These are phyloP conservation scores for Myxozyma sirexii DNA, from an alignment of 805 yeast species.

Conservation along the genomic window DNA sequence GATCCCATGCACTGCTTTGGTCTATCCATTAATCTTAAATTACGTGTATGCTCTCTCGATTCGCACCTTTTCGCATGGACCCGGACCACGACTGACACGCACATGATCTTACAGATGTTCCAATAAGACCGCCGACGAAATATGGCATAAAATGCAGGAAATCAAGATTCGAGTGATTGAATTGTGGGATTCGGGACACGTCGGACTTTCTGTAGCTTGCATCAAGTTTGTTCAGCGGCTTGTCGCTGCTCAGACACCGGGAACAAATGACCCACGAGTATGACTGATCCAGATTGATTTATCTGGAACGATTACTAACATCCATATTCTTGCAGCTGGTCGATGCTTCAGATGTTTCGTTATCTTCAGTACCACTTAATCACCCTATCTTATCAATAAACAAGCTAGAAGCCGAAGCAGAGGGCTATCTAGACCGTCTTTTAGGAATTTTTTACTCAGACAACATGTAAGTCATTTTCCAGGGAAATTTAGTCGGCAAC, in stretches of 20 bases:
- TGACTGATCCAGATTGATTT: background rate
- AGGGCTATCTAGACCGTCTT: slow-evolving; percentile 65
- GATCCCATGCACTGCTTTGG: slow-evolving; percentile 47
- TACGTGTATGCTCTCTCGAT: slow-evolving; percentile 40
- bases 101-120: slow-evolving; percentile 38
- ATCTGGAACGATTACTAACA: background rate
- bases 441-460: slow-evolving; percentile 60
- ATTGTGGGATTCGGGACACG: slow-evolving; percentile 53
- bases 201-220: slow-evolving; percentile 67
- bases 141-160: slow-evolving; percentile 60
- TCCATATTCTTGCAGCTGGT: slow-evolving; percentile 14
- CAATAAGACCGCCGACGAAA: slow-evolving; percentile 42
- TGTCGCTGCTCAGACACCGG: slow-evolving; percentile 56
- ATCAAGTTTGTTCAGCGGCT: slow-evolving; percentile 69
- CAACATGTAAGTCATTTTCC: slow-evolving; percentile 44
- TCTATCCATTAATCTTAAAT: slow-evolving; percentile 53
- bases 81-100: background rate
- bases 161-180: slow-evolving; percentile 63
- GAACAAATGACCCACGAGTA: slow-evolving; percentile 43
- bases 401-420: slow-evolving; percentile 70
- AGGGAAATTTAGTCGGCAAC: background rate
- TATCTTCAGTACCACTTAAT: slow-evolving; percentile 53
- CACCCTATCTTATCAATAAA: slow-evolving; percentile 67
- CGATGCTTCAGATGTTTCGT: slow-evolving; percentile 48
- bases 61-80: background rate